Evolutionary conservation across 192 early-diverging fungal species (phyloP), one percentile per base, ranked within the genome.

Genomic region (Jimgerdemannia lactiflua): DNA sequence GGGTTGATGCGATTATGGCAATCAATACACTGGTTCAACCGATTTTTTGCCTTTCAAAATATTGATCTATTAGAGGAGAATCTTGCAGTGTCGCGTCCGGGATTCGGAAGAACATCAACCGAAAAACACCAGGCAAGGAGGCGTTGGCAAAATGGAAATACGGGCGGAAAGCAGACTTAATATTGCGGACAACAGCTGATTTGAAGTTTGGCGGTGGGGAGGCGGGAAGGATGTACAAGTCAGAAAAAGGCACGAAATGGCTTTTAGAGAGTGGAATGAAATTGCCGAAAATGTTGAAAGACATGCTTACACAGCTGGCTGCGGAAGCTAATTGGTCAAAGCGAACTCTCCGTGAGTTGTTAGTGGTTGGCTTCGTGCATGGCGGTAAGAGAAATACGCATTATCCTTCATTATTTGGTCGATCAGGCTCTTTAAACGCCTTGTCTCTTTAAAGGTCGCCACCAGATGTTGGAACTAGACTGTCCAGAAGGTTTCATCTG

Each of bases 211-310:
- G 65, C 4, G 29, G 71, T 4, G 63, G 14, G 8, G 71, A 73
- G 42, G 63, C 71, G 7, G 63, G 63, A 4, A 73, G 71, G 66
- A 67, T 18, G 3, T 72, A 20, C 39, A 74, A 39, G 44, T 19
- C 14, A 18, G 4, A 74, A 18, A 19, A 39, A 1, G 64, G 66
- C 10, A 65, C 65, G 44, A 74, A 74, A n/a, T 59, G 49, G 49
- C 49, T 59, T 14, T 10, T 59, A 2, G 49, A 59, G 14, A 74
- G 66, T n/a, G 73, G 73, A 18, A 29, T 74, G 11, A 74, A 74
- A 19, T 20, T 74, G 18, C 73, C 18, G n/a, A 74, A 74, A 6
- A 7, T 74, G 64, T 42, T 74, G 42, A 74, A 74, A 64, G 73
- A 74, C 17, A 74, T 74, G 66, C 42, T 39, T 65, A 43, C 14